Percentiles rank a stretch among this genome's conserved stretches.
These are phyloP conservation scores for Colletotrichum sp. DNA, from an alignment of 2,329 filamentous ascomycete species.

Conservation along the genomic window DNA sequence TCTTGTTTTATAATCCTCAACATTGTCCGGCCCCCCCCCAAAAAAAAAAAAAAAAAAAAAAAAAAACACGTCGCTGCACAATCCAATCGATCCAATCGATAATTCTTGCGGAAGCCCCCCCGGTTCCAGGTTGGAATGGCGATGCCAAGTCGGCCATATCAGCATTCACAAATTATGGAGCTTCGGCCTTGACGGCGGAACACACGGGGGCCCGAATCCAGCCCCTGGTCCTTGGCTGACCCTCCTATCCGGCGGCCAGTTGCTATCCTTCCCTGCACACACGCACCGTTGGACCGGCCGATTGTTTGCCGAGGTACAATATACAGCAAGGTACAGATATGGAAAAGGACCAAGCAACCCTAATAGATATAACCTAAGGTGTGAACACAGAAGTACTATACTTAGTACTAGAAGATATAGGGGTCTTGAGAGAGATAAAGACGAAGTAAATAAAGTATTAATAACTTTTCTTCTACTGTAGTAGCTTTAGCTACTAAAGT, in stretches of 20 bases:
- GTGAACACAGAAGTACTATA: too few relatives aligned
- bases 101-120: not conserved
- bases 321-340: too few relatives aligned
- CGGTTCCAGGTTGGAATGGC: not conserved
- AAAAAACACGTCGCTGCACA: not conserved
- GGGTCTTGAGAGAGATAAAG: too few relatives aligned
- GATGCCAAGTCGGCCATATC: not conserved
- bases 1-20: too few relatives aligned
- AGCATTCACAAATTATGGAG: not conserved
- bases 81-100: not conserved
- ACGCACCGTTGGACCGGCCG: not conserved
- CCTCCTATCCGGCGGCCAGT: not conserved
- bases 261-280: not conserved
- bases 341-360: too few relatives aligned
- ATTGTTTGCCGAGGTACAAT: not conserved
- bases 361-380: too few relatives aligned
- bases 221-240: slow-evolving; percentile 2
- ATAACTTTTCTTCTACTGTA: too few relatives aligned
- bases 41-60: too few relatives aligned
- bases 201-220: slow-evolving; percentile 3
- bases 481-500: too few relatives aligned
- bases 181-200: slow-evolving; percentile 8
- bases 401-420: too few relatives aligned
- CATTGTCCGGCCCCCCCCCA: too few relatives aligned
- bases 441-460: too few relatives aligned